phyloP scores from a whole-genome alignment of 1,284 basidiomycete species.

The Papiliotrema flavescens region DNA sequence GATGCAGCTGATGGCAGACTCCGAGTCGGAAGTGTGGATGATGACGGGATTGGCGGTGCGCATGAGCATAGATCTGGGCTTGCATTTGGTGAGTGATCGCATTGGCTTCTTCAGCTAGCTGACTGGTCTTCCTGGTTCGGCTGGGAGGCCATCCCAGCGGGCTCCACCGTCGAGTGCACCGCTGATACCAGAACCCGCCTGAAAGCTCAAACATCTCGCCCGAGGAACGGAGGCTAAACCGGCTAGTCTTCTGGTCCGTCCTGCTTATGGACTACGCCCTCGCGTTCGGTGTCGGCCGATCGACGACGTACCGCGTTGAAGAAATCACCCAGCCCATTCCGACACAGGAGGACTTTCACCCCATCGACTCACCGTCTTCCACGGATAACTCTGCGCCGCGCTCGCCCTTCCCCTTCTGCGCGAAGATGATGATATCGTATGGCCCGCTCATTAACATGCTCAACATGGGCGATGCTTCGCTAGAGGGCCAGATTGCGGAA shows the following conservation, averaged over 20 bases:
- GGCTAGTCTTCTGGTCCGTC: constrained; percentile 31
- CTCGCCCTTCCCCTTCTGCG: constrained; percentile 26
- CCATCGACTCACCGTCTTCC: neutral
- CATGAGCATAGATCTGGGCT: constrained; percentile 30
- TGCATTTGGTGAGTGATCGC: constrained; percentile 29
- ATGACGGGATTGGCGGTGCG: constrained; percentile 31
- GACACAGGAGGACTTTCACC: constrained; percentile 12
- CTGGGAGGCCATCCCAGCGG: neutral
- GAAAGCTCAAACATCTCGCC: constrained; percentile 11
- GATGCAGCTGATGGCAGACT: constrained; percentile 12
- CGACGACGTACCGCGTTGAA: constrained; percentile 23
- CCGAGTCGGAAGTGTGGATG: constrained; percentile 35
- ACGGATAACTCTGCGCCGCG: neutral
- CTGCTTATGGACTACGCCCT: constrained; percentile 25
- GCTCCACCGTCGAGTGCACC: too few species aligned
- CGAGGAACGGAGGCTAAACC: constrained; percentile 20
- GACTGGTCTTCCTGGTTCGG: too few species aligned
- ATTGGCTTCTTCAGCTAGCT: too few species aligned
- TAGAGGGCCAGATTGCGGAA: constrained; percentile 4
- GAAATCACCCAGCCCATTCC: constrained; percentile 28
- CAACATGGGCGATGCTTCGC: constrained; percentile 11
- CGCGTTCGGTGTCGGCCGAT: constrained; percentile 24
- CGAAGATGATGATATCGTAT: constrained; percentile 24
- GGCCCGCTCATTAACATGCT: constrained; percentile 28
- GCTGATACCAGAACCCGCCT: constrained; percentile 12